Conservation (phyloP, 805 yeast species). For the Candida patagonica region DNA sequence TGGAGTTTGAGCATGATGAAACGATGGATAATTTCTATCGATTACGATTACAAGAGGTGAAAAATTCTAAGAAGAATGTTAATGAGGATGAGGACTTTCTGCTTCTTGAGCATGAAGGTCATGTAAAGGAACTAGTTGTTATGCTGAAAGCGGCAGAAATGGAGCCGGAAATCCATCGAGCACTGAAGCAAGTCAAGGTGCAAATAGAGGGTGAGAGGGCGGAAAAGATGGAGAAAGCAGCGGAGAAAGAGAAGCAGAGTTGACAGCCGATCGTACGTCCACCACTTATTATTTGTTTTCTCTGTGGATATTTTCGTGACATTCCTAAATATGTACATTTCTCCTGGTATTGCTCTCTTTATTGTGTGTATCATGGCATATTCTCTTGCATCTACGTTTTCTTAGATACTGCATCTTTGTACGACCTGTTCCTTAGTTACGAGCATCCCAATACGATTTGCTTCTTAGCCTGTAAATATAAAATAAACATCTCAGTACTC, state of each 20-base stretch:
- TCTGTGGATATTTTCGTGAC: too few species aligned
- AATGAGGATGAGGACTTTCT: conserved; percentile 25
- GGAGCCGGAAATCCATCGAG: conserved; percentile 20
- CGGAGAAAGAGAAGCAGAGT: background rate
- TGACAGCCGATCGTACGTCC: too few species aligned
- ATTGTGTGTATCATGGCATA: too few species aligned
- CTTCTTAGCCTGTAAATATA: too few species aligned
- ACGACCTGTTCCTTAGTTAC: too few species aligned
- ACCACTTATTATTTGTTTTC: too few species aligned
- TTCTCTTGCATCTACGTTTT: too few species aligned
- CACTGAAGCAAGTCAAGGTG: conserved; percentile 18
- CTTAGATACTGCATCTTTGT: too few species aligned
- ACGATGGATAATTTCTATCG: conserved; percentile 16
- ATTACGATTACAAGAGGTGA: background rate
- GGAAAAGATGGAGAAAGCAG: conserved; percentile 1
- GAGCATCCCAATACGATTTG: too few species aligned
- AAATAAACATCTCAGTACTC: too few species aligned
- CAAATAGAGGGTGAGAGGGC: conserved; percentile 3
- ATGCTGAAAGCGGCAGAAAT: conserved; percentile 30
- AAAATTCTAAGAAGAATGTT: background rate
- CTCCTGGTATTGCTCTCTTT: too few species aligned
- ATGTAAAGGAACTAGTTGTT: conserved; percentile 38
- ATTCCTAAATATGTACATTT: too few species aligned
- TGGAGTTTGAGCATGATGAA: conserved; percentile 19
- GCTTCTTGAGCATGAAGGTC: conserved; percentile 35